phyloP scores from a whole-genome alignment of 2,329 filamentous ascomycete species.

The Achaetomium macrosporum region DNA sequence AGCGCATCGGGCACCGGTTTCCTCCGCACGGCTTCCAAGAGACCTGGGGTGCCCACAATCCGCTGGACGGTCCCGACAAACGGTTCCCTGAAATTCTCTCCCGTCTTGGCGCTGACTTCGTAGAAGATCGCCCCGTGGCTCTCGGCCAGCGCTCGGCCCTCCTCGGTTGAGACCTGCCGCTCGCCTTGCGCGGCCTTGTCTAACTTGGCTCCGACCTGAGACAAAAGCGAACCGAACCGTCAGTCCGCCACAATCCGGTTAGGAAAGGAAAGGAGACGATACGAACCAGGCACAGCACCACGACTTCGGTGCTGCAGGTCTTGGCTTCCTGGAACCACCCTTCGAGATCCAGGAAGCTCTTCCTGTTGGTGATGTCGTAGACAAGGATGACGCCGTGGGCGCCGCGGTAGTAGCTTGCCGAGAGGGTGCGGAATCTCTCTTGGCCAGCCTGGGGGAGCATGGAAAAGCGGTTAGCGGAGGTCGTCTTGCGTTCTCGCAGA shows the following conservation, averaged over 20 bases:
- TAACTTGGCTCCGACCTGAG: constrained; percentile 43
- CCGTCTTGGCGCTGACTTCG: constrained; percentile 49
- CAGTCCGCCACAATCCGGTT: neutral
- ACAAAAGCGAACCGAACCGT: neutral
- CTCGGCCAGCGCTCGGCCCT: constrained; percentile 43
- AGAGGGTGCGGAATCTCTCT: constrained; percentile 45
- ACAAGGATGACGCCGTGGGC: constrained; percentile 45
- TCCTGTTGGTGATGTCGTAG: constrained; percentile 44
- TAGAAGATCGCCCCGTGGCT: constrained; percentile 44
- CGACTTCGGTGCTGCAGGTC: constrained; percentile 42
- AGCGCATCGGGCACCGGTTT: too few relatives aligned
- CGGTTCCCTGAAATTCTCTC: constrained; percentile 44
- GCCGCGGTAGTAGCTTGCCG: constrained; percentile 46
- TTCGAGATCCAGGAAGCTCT: constrained; percentile 47
- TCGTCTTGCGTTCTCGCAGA: too few relatives aligned
- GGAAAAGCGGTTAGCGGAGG: neutral
- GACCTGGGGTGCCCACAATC: constrained; percentile 41
- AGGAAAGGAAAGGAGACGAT: constrained; percentile 12
- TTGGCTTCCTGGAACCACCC: constrained; percentile 50
- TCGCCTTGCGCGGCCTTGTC: constrained; percentile 37
- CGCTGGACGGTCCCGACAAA: constrained; percentile 48
- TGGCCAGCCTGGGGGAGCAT: constrained; percentile 34
- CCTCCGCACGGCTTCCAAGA: constrained; percentile 30
- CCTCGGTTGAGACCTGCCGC: constrained; percentile 41
- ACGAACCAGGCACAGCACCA: constrained; percentile 42